Base-by-base conservation (phyloP, 202 grass and related monocot genomes). In the Zizania palustris region DNA sequence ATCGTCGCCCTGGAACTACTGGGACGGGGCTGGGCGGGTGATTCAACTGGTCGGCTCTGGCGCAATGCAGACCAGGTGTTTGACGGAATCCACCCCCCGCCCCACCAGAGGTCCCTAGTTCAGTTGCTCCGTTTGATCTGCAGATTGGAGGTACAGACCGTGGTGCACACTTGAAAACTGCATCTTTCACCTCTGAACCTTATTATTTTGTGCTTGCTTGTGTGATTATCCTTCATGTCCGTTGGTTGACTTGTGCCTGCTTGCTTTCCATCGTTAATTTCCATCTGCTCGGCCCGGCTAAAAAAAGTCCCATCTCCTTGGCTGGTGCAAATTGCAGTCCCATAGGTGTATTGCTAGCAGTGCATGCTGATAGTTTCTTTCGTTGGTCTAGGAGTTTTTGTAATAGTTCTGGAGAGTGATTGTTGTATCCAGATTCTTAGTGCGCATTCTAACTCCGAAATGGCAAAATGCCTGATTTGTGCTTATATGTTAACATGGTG, bases 1-100 rank as follows among this genome's bases (percentile, higher is more conserved):
- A 41, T 35, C 4, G 65, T 15, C 40, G 39, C 28, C 16, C 5
- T 3, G 20, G 5, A 42, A 9, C 72, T 34, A 34, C 4, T 16
- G 28, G 28, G 28, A 2, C 28, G 28, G n/a, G n/a, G n/a, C n/a
- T n/a, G n/a, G n/a, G n/a, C n/a, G 28, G 45, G 46, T 9, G 45
- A 46, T 71, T 37, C 19, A 1, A 28, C 28, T 28, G 0, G 28
- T 28, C 28, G 0, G 0, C 28, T 28, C 28, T 28, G 28, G 28
- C 28, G 1, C 13, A 15, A 13, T 6, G 76, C 53, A 21, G 45
- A 2, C 54, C 16, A n/a, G n/a, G n/a, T n/a, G 45, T 35, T 83
- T 54, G 85, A 33, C 1, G 68, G 62, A 79, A 83, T 63, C 83
- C 28, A 28, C 74, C 5, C n/a, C 45, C 61, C 0, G 2, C 28